Conservation (phyloP, 2,329 filamentous ascomycete species). For the Emergomyces orientalis region DNA sequence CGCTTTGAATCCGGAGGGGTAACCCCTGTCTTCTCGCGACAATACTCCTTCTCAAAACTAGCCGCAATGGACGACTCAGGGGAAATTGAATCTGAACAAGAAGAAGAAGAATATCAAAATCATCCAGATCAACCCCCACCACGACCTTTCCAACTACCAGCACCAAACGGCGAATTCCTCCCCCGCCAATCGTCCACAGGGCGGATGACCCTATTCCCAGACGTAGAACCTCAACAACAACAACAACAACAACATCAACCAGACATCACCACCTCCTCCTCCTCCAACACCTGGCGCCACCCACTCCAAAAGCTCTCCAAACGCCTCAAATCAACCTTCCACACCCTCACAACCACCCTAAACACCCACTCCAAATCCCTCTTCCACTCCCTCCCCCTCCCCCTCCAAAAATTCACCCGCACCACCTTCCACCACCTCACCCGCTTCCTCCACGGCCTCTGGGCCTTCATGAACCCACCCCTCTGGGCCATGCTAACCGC, state of each 20-base stretch:
- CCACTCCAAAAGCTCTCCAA: neutral
- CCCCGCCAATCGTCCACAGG: conserved; percentile 36
- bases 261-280: too few species aligned
- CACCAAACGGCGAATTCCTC: conserved; percentile 23
- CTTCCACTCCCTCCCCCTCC: conserved; percentile 38
- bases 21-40: conserved; percentile 30
- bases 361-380: neutral
- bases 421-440: conserved; percentile 32
- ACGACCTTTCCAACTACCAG: neutral
- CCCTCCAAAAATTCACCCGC: conserved; percentile 44
- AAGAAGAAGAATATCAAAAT: too few species aligned
- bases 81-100: conserved; percentile 16
- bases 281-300: neutral
- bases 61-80: conserved; percentile 13
- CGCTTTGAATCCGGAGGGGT: conserved; percentile 32
- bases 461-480: conserved; percentile 97
- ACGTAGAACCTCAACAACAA: neutral
- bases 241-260: neutral
- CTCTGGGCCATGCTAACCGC: conserved; percentile 93
- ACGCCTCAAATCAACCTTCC: conserved; percentile 4
- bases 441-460: conserved; percentile 58
- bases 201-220: conserved; percentile 52
- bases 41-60: conserved; percentile 30
- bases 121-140: neutral
- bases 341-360: conserved; percentile 18